Evolutionary conservation across 768 basidiomycete genomes (phyloP).

Genomic region (Cystofilobasidium macerans): DNA sequence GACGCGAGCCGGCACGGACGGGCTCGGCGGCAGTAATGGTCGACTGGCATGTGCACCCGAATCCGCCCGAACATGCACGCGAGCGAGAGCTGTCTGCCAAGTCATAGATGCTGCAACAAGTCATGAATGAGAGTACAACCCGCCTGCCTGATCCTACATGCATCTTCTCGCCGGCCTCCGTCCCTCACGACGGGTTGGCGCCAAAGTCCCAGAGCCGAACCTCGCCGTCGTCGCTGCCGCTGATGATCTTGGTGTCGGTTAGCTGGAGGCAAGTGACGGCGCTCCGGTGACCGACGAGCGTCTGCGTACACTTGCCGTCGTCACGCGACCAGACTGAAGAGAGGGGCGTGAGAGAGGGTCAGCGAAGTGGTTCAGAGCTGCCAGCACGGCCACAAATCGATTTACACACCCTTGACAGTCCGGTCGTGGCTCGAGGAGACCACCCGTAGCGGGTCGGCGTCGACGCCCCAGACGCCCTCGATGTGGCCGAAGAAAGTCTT

Average conservation of each 20-base stretch:
- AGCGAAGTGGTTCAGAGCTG: constrained; percentile 10
- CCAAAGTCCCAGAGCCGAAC: constrained; percentile 37
- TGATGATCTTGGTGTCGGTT: constrained; percentile 89
- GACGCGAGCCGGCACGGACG: too few species aligned
- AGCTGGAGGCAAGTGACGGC: constrained; percentile 84
- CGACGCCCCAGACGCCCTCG: constrained; percentile 95
- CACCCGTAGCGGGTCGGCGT: constrained; percentile 70
- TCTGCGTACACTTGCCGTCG: constrained; percentile 72
- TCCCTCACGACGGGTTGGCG: background rate
- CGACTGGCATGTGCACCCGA: too few species aligned
- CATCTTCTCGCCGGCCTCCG: too few species aligned
- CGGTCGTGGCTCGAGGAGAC: constrained; percentile 91
- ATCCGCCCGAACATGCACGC: too few species aligned
- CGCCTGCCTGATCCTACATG: too few species aligned
- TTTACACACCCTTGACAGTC: constrained; percentile 79
- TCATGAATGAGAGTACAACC: too few species aligned
- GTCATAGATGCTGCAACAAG: too few species aligned
- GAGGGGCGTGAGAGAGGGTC: background rate
- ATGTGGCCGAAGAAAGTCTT: constrained; percentile 76
- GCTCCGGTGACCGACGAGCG: constrained; percentile 84
- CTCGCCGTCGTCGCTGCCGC: constrained; percentile 87
- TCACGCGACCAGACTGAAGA: constrained; percentile 79
- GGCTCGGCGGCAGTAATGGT: too few species aligned
- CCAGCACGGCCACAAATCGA: too few species aligned
- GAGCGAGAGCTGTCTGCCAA: too few species aligned